Base-by-base conservation (phyloP, 306 rosid species). In the Ormosia semicastrata region DNA sequence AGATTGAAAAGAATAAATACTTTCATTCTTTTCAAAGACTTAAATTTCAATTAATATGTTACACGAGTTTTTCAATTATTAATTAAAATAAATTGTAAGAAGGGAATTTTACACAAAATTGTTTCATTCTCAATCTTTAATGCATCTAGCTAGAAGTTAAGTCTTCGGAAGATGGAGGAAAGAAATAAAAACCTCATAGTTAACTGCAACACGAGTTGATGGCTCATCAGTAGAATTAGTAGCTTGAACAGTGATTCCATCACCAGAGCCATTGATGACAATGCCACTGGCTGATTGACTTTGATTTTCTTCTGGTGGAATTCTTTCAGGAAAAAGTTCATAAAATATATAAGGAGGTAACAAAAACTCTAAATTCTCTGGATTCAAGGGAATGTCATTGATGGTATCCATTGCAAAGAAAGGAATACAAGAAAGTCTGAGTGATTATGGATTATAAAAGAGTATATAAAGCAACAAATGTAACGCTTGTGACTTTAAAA, bases 291-390 rank as follows among this genome's bases (percentile, higher is more conserved):
- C 37, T 3, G 44, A 2, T 69, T 1, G 47, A 65, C 40, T 33
- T 13, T 18, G 3, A 6, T 47, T 58, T 14, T 4, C 34, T 66
- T 34, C 5, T 7, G 32, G 37, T 6, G 17, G 2, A 32, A 32
- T 1, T 0, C 11, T 8, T 17, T 80, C 36, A 37, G 50, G 40
- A 46, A 54, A 41, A 3, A 83, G 59, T 58, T 86, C 85, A 1
- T 75, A 9, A 9, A 75, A 73, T 40, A 83, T 36, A 71, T 75
- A 80, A 66, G 70, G 40, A 32, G 87, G 83, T 17, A 86, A 33
- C 82, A 83, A 80, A 43, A 37, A 24, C 43, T 83, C 46, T 13
- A 78, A 78, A 49, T 71, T 54, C 7, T 86, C 62, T 2, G n/a
- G 81, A 41, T 75, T 76, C 8, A 68, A 71, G 37, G 87, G 80